phyloP scores from a whole-genome alignment of 2,329 filamentous ascomycete genomes.

The Penicillium rolfsii region DNA sequence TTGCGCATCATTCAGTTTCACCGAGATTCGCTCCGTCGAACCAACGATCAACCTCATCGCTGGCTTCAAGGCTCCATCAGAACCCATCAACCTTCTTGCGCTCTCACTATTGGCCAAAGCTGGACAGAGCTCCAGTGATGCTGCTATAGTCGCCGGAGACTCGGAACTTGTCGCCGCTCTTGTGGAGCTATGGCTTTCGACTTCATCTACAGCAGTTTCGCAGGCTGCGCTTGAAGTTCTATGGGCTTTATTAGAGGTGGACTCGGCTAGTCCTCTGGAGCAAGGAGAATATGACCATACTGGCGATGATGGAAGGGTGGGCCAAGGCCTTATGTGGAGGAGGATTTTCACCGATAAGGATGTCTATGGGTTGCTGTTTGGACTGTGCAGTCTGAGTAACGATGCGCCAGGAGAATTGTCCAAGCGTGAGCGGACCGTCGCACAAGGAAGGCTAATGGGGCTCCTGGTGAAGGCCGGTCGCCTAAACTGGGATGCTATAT shows the following conservation, averaged over 20 bases:
- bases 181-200: constrained; percentile 62
- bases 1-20: constrained; percentile 54
- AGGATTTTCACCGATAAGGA: constrained; percentile 64
- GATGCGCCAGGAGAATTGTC: constrained; percentile 45
- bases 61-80: constrained; percentile 55
- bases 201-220: constrained; percentile 58
- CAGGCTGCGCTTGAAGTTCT: constrained; percentile 58
- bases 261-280: constrained; percentile 44
- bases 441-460: constrained; percentile 63
- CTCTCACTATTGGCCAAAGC: constrained; percentile 62
- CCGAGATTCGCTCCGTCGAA: constrained; percentile 52
- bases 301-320: constrained; percentile 33
- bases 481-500: constrained; percentile 59
- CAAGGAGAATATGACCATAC: constrained; percentile 28
- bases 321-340: constrained; percentile 63
- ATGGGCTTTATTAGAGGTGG: constrained; percentile 56
- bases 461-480: constrained; percentile 58
- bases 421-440: constrained; percentile 60
- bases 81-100: constrained; percentile 60
- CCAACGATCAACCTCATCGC: constrained; percentile 58
- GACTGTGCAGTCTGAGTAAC: constrained; percentile 53
- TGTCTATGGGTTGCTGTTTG: constrained; percentile 61
- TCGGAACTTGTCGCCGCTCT: constrained; percentile 59
- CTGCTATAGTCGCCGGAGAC: constrained; percentile 61
- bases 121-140: constrained; percentile 54